These are phyloP conservation scores for Leccinellum luteum DNA, from an alignment of 768 basidiomycete species.

Conservation along the genomic window DNA sequence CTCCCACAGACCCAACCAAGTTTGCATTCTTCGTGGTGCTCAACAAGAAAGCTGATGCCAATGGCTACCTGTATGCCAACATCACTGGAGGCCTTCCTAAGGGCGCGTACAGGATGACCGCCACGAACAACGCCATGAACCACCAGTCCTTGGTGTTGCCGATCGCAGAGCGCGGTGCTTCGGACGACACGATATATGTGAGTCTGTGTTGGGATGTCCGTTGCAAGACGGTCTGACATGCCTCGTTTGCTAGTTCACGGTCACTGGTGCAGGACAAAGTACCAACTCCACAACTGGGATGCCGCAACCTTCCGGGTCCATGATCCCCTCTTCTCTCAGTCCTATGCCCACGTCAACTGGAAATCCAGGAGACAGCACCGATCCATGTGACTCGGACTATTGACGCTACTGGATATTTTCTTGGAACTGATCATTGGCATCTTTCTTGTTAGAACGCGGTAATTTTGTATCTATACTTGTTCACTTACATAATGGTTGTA, in stretches of 20 bases:
- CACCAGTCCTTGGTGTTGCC: conserved; percentile 39
- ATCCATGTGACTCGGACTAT: conserved; percentile 2
- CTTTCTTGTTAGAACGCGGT: background rate
- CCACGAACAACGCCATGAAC: conserved; percentile 46
- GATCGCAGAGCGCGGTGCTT: conserved; percentile 38
- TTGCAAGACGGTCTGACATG: conserved; percentile 2
- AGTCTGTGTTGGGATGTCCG: conserved; percentile 9
- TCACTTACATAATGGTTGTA: conserved; percentile 1
- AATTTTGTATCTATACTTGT: conserved; percentile 13
- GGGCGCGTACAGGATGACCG: conserved; percentile 48
- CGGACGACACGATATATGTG: conserved; percentile 44
- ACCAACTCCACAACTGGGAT: conserved; percentile 11
- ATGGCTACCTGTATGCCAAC: conserved; percentile 44
- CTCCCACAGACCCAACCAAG: conserved; percentile 44
- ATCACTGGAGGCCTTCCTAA: conserved; percentile 53
- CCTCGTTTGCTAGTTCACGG: conserved; percentile 24
- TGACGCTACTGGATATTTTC: background rate
- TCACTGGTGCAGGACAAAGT: conserved; percentile 10
- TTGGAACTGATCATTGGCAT: background rate
- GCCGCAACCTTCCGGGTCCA: conserved; percentile 3
- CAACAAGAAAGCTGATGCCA: conserved; percentile 40
- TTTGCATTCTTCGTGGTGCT: conserved; percentile 63
- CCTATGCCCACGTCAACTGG: background rate
- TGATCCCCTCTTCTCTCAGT: background rate
- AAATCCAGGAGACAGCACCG: background rate